Evolutionary conservation across 2,329 filamentous ascomycete genomes (phyloP), one percentile per base, ranked within the genome.

Genomic region (Ophiostoma ulmi): DNA sequence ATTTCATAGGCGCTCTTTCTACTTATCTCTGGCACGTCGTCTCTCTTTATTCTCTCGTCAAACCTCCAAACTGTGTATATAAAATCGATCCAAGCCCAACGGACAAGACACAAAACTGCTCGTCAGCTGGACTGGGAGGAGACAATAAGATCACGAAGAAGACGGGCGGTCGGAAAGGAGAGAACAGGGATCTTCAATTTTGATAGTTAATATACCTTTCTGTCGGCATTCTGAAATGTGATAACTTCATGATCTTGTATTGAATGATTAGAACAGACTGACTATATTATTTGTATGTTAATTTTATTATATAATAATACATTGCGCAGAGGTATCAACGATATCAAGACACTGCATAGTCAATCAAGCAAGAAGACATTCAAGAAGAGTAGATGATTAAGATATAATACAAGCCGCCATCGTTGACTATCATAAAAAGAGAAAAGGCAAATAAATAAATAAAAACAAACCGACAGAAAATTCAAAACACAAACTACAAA

Each of bases 91-190:
- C 58, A 63, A 63, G 58, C 26, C n/a, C 26, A 55, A 63, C 58
- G 58, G 58, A 63, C 58, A 63, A 63, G 52, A 63, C 14, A 63
- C 26, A 63, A 35, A 26, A 63, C 58, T 63, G 58, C 58, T 63
- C 58, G 58, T 63, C 58, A 63, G 58, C 58, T 63, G 58, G 58
- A 63, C 58, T 63, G 58, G 58, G 58, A 63, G 58, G 58, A 63
- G 58, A 35, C 58, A 31, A 35, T 31, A 5, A 36, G 22, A 48
- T 48, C 44, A 20, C 5, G 58, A 17, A 58, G 52, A 58, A 48
- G 52, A 26, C 22, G 17, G 7, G 22, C 52, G 52, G 22, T 17
- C n/a, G 52, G 52, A 58, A 48, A 58, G 20, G 10, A 58, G 52
- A 58, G 52, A 26, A 26, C 14, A 4, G 55, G 14, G 10, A 17